Evolutionary conservation across 352 stramenopile species (phyloP), one percentile per base, ranked within the genome.

Genomic region (Phytopythium cucurbitacearum): DNA sequence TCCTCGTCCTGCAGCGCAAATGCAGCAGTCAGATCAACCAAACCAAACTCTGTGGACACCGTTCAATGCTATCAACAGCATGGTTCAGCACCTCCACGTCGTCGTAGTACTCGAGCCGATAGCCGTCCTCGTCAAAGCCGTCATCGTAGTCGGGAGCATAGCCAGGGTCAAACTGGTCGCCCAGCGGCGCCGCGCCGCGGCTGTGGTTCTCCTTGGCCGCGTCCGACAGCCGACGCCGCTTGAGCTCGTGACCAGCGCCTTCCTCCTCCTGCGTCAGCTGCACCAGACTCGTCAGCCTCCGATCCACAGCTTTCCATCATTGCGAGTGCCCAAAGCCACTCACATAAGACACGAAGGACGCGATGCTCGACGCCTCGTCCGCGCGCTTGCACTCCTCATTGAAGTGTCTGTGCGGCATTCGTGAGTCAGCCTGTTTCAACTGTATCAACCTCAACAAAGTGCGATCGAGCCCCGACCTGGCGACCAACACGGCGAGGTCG

Each of bases 311-410:
- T 16, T 5, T 2, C 43, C 7, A 5, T 28, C 21, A 37, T 3
- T 35, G 42, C 40, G n/a, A 52, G 11, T 2, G 15, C 28, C 13
- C 6, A 7, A 43, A 35, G 16, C 28, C 0, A 4, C 3, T 53
- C 3, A 32, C 82, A 36, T 85, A 92, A 41, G 67, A 64, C 33
- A 90, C 57, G 28, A 91, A 91, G 16, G 73, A 81, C 36, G 71
- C 52, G 40, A 92, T 90, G 41, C 70, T 87, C 12, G 60, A 62
- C 34, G 67, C 60, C 63, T 92, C 82, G 40, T 92, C 76, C 4
- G 74, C 58, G 28, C 65, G 69, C 43, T 85, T 71, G 60, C 79
- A 85, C 42, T 75, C 73, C n/a, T 87, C 61, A 13, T 71, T 74
- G 53, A 90, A 89, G 59, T 89, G 81, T 34, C 80, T 89, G 49